Evolutionary conservation across 2,329 filamentous ascomycete species (phyloP).

Genomic region (Colletotrichum zoysiae): DNA sequence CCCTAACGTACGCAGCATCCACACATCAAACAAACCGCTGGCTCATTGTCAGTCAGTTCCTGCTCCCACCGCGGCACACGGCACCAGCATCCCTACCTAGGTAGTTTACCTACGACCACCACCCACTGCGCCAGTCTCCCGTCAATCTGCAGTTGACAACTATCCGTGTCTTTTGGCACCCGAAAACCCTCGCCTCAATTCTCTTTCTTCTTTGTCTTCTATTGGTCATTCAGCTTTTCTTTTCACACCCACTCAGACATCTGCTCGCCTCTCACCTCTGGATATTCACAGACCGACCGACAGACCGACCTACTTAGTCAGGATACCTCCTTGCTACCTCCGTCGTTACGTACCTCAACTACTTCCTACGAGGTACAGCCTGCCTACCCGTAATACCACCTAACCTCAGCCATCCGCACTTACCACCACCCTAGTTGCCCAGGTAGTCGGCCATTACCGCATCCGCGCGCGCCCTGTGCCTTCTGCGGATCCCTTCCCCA

Average conservation of each 20-base stretch:
- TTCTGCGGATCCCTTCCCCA: conserved; percentile 36
- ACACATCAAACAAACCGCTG: conserved; percentile 12
- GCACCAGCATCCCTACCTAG: neutral
- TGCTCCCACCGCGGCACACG: conserved; percentile 5
- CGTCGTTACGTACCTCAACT: neutral
- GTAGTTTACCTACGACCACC: too few relatives aligned
- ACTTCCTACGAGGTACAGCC: neutral
- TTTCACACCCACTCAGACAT: neutral
- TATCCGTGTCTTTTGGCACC: neutral
- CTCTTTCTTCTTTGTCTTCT: neutral
- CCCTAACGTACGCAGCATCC: neutral
- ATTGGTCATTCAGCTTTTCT: neutral
- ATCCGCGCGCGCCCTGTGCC: conserved; percentile 19
- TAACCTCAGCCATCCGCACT: conserved; percentile 2
- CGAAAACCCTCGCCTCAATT: neutral
- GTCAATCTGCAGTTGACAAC: conserved; percentile 2
- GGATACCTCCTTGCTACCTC: conserved; percentile 10
- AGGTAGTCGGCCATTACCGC: neutral
- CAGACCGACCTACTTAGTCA: neutral
- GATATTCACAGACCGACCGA: neutral
- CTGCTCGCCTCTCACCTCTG: neutral
- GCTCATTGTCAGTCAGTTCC: neutral
- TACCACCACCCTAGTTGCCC: too few relatives aligned
- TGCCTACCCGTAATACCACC: neutral
- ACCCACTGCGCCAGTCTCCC: neutral